These are phyloP conservation scores for Cutaneotrichosporon dermatis DNA, from an alignment of 1,284 basidiomycete genomes.

Conservation along the genomic window DNA sequence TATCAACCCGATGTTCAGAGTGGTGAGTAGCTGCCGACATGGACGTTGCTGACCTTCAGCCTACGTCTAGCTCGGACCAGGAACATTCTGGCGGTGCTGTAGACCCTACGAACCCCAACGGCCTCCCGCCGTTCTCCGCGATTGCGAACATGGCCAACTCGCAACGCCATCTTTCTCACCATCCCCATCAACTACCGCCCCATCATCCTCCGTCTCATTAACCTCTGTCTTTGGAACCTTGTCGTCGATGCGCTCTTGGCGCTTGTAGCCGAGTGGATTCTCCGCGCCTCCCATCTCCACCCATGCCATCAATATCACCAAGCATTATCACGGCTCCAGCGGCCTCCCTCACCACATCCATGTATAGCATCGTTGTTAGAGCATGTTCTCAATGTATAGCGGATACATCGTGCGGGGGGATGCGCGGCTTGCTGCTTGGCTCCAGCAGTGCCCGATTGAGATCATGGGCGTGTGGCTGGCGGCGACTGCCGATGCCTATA, in stretches of 20 bases:
- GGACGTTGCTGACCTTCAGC: not conserved
- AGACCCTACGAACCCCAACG: constrained; percentile 34
- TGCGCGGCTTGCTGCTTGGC: no score
- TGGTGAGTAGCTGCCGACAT: constrained; percentile 57
- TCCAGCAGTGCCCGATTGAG: no score
- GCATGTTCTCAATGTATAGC: no score
- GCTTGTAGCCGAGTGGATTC: not conserved
- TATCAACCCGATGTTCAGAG: constrained; percentile 87
- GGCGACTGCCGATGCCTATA: no score
- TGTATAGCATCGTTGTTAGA: no score
- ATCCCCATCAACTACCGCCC: no score
- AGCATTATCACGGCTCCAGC: not conserved
- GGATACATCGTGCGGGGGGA: no score
- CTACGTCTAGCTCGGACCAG: constrained; percentile 7
- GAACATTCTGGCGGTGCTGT: constrained; percentile 20
- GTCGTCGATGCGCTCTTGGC: not conserved
- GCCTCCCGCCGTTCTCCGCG: constrained; percentile 50
- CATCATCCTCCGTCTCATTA: not conserved
- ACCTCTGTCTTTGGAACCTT: no score
- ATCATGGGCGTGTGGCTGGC: no score
- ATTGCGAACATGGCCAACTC: constrained; percentile 39
- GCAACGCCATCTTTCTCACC: not conserved
- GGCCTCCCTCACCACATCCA: no score
- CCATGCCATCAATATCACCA: not conserved
- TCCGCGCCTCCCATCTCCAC: no score